Evolutionary conservation across 805 yeast species (phyloP).

Genomic region (Metschnikowia similis): DNA sequence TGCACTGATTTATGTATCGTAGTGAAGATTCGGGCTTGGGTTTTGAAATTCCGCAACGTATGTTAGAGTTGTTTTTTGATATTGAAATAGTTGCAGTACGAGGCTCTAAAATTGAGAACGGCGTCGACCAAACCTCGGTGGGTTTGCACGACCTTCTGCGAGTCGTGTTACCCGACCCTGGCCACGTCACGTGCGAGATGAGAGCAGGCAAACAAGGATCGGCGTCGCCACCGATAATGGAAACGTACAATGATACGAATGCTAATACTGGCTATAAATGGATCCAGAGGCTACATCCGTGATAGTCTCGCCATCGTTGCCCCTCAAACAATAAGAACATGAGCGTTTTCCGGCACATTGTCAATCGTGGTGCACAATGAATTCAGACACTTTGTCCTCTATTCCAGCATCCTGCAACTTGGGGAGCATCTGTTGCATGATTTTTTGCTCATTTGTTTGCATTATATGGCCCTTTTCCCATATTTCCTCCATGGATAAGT

Average conservation of each 20-base stretch:
- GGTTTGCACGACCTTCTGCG: conserved; percentile 1
- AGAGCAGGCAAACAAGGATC: neutral
- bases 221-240: neutral
- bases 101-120: conserved; percentile 2
- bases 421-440: conserved; percentile 23
- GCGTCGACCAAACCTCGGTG: neutral
- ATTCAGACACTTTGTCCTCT: conserved; percentile 23
- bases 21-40: neutral
- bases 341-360: neutral
- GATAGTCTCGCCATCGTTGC: neutral
- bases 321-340: neutral
- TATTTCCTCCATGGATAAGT: conserved; percentile 26
- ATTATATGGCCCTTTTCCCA: conserved; percentile 21
- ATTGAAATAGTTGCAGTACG: neutral
- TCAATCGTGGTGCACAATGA: conserved; percentile 15
- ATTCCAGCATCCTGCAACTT: conserved; percentile 25
- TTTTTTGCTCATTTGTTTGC: conserved; percentile 20
- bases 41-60: neutral
- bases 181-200: neutral
- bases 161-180: conserved; percentile 4
- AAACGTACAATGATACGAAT: neutral
- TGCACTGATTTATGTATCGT: neutral
- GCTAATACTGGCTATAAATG: neutral
- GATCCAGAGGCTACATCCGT: neutral
- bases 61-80: neutral